Conservation (phyloP, 192 early-diverging fungal genomes). For the Backusella westeae region DNA sequence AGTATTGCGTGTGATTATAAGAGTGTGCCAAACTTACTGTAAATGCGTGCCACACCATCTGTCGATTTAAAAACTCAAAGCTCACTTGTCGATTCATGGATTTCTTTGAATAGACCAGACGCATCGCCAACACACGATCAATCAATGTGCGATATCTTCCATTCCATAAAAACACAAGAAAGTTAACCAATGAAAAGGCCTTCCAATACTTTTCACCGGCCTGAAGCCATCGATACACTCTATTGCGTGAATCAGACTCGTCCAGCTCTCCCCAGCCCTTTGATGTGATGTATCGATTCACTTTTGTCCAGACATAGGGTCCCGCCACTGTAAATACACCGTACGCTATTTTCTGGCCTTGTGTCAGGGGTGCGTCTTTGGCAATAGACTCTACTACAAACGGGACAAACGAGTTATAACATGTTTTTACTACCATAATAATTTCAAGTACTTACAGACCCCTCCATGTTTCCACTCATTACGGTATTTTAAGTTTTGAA, state of each 20-base stretch:
- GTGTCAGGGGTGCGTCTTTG: slow-evolving; percentile 55
- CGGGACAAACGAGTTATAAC: background rate
- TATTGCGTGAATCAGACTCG: slow-evolving; percentile 49
- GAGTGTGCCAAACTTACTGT: slow-evolving; percentile 51
- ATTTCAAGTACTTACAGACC: slow-evolving; percentile 39
- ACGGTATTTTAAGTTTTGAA: slow-evolving; percentile 84
- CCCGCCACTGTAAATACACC: slow-evolving; percentile 70
- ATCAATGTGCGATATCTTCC: slow-evolving; percentile 79
- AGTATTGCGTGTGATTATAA: too few species aligned
- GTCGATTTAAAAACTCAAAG: slow-evolving; percentile 92
- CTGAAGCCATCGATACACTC: slow-evolving; percentile 55
- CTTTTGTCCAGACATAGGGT: slow-evolving; percentile 64
- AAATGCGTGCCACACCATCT: slow-evolving; percentile 92
- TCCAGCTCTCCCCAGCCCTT: slow-evolving; percentile 74
- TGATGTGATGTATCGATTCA: slow-evolving; percentile 57
- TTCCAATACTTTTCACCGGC: slow-evolving; percentile 60
- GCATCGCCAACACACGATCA: slow-evolving; percentile 79
- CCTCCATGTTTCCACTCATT: slow-evolving; percentile 62
- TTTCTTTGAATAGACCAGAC: slow-evolving; percentile 77
- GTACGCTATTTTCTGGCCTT: slow-evolving; percentile 56
- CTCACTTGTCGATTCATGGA: slow-evolving; percentile 76
- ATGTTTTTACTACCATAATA: background rate
- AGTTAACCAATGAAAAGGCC: slow-evolving; percentile 70
- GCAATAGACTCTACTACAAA: slow-evolving; percentile 56
- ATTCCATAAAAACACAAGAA: slow-evolving; percentile 79